Conservation (phyloP, 805 yeast species). For the Yamadazyma olivae region DNA sequence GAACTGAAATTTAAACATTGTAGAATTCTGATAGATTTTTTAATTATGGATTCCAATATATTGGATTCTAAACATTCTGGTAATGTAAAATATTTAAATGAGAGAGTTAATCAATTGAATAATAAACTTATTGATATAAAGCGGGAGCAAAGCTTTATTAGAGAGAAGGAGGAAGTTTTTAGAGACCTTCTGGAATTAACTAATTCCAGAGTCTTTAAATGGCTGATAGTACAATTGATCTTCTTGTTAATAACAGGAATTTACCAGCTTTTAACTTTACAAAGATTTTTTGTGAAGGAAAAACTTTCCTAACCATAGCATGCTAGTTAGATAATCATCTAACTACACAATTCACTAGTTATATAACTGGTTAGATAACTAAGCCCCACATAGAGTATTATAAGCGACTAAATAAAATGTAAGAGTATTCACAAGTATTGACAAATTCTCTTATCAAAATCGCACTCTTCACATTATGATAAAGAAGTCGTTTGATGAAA, state of each 20-base stretch:
- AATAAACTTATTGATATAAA: conserved; percentile 56
- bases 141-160: conserved; percentile 55
- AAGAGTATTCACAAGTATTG: too few species aligned
- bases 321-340: too few species aligned
- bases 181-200: conserved; percentile 24
- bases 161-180: conserved; percentile 22
- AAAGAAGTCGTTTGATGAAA: conserved; percentile 29
- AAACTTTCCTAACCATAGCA: conserved; percentile 8
- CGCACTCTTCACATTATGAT: too few species aligned
- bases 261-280: conserved; percentile 20
- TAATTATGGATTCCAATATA: conserved; percentile 18
- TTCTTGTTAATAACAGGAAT: conserved; percentile 15
- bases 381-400: too few species aligned
- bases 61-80: conserved; percentile 40
- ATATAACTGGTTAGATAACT: too few species aligned
- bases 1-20: conserved; percentile 21
- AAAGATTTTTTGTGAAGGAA: conserved; percentile 16
- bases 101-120: conserved; percentile 54
- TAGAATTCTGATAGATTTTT: conserved; percentile 19
- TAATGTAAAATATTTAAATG: conserved; percentile 49
- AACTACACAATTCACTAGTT: too few species aligned
- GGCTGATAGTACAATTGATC: conserved; percentile 19
- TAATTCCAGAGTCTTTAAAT: conserved; percentile 18
- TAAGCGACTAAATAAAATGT: too few species aligned
- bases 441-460: too few species aligned